Evolutionary conservation across 2,329 filamentous ascomycete genomes (phyloP).

Genomic region (Verticillium klebahnii): DNA sequence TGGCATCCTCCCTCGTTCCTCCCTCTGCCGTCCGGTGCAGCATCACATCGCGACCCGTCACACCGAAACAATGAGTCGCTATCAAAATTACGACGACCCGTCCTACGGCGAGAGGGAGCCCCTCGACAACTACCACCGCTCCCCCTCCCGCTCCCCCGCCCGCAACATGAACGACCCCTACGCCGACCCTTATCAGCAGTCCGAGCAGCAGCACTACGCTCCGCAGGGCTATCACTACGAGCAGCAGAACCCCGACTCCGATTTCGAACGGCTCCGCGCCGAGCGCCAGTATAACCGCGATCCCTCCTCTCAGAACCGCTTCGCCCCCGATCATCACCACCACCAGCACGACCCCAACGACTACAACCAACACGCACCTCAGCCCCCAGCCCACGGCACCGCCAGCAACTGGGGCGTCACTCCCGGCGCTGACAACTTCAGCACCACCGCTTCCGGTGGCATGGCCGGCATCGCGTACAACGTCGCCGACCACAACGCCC

Average conservation of each 20-base stretch:
- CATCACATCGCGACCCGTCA: neutral
- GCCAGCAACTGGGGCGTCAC: constrained; percentile 40
- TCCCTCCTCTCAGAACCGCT: neutral
- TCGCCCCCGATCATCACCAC: neutral
- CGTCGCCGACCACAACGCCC: constrained; percentile 59
- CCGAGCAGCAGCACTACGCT: constrained; percentile 7
- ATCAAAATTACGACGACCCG: constrained; percentile 14
- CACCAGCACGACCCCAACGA: constrained; percentile 8
- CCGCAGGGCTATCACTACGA: constrained; percentile 7
- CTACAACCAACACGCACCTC: constrained; percentile 4
- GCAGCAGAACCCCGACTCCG: constrained; percentile 30
- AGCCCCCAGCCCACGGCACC: constrained; percentile 15
- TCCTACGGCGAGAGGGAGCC: constrained; percentile 12
- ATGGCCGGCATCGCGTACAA: constrained; percentile 64
- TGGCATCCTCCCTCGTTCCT: neutral
- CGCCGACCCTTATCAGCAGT: constrained; percentile 1
- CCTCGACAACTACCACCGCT: constrained; percentile 11
- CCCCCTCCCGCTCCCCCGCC: constrained; percentile 8
- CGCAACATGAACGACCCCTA: constrained; percentile 1
- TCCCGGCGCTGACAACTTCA: constrained; percentile 64
- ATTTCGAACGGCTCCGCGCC: constrained; percentile 26
- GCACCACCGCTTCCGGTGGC: constrained; percentile 57
- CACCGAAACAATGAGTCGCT: constrained; percentile 3
- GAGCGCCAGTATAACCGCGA: constrained; percentile 27
- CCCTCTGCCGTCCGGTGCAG: neutral